phyloP scores from a whole-genome alignment of 371 early-diverging fungal species.

The Phascolomyces articulosus region DNA sequence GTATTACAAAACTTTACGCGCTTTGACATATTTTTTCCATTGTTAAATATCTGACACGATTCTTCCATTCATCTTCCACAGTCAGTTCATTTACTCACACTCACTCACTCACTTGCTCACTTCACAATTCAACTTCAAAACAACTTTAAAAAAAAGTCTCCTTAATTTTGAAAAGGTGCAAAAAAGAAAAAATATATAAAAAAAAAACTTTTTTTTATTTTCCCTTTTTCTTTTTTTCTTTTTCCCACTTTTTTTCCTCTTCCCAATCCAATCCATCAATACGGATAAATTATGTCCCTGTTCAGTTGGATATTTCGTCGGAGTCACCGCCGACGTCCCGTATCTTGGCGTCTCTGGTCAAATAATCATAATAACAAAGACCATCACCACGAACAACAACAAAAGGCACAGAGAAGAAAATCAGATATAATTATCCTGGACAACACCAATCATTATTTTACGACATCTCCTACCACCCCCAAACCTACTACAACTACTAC shows the following conservation, averaged over 20 bases:
- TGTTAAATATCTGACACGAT: not conserved
- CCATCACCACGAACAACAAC: not conserved
- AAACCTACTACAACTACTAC: too few relatives aligned
- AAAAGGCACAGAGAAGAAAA: not conserved
- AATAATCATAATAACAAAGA: too few relatives aligned
- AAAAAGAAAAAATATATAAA: not conserved
- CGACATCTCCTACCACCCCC: too few relatives aligned
- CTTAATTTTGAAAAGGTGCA: not conserved
- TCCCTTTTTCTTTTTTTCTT: not conserved
- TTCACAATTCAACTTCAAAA: too few relatives aligned
- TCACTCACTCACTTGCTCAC: too few relatives aligned
- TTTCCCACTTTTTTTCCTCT: not conserved
- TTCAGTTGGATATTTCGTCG: constrained; percentile 1
- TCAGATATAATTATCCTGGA: not conserved
- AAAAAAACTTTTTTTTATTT: not conserved
- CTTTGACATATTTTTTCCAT: not conserved
- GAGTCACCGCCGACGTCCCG: constrained; percentile 7
- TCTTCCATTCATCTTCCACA: not conserved
- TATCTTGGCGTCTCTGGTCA: not conserved
- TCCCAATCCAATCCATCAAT: not conserved
- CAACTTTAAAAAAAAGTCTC: not conserved
- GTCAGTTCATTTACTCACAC: too few relatives aligned
- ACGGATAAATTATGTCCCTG: constrained; percentile 4
- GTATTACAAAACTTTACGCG: not conserved
- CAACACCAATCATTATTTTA: not conserved